Evolutionary conservation across 352 stramenopile genomes (phyloP), one percentile per base, ranked within the genome.

Genomic region (Thraustotheca clavata): DNA sequence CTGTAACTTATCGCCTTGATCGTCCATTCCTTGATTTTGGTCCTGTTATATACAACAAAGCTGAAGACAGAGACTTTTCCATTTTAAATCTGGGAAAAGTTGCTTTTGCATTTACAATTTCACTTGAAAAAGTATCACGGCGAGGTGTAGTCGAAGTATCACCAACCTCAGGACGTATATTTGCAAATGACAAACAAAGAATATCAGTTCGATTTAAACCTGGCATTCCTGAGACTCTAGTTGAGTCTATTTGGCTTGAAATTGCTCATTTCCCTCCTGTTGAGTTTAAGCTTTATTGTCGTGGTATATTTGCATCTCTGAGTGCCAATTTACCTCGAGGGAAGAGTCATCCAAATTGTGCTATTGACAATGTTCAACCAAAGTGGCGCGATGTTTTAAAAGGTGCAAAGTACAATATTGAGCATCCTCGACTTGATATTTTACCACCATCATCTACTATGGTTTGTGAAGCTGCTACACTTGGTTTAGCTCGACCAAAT

Each of bases 261-360:
- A 80, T 98, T 35, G 94, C 91, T 3, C 94, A 98, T 69, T 98
- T 98, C 62, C 80, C 98, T 49, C 91, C 94, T 1, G 73, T 98
- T 16, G 77, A 80, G 32, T 91, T 98, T 47, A 87, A 88, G 20
- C 49, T 98, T 6, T 90, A 86, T 54, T 92, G 89, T 1, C 73
- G 75, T 48, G 94, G 91, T 4, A 96, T 96, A 12, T 98, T 97
- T 70, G 76, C 94, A 4, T 78, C 86, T 20, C 85, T 97, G n/a
- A 76, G 73, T 2, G 77, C 96, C 27, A 93, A 87, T 52, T 75
- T 98, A 26, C 94, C 94, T 4, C 83, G 92, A 11, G 85, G 90
- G 57, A 52, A 52, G n/a, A 74, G 66, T 24, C 81, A 94, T 9
- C 69, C 80, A 1, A 70, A 74, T 7, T 86, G 77, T 55, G 72